phyloP scores from a whole-genome alignment of 1,284 basidiomycete genomes.

The Pseudozyma thailandica region DNA sequence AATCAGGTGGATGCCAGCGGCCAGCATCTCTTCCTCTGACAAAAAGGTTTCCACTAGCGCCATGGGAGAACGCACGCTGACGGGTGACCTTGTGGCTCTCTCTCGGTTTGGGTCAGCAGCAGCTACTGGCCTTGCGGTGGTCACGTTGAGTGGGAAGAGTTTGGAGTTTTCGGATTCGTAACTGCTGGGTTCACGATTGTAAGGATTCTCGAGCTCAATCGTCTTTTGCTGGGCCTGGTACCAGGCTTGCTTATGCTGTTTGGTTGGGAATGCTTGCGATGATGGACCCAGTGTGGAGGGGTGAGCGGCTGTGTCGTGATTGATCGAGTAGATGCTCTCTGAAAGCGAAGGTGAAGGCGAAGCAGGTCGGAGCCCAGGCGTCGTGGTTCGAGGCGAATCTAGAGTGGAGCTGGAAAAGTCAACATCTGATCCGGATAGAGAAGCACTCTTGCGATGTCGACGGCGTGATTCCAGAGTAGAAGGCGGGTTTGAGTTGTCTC shows the following conservation, averaged over 20 bases:
- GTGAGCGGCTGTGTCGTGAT: not conserved
- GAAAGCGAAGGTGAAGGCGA: constrained; percentile 39
- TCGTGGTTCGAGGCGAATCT: constrained; percentile 15
- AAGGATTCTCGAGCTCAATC: constrained; percentile 31
- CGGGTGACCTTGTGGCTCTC: constrained; percentile 6
- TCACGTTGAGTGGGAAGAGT: constrained; percentile 39
- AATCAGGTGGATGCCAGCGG: constrained; percentile 48
- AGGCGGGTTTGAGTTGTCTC: constrained; percentile 5
- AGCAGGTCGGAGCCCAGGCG: constrained; percentile 20
- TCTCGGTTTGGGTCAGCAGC: not conserved
- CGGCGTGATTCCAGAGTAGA: constrained; percentile 2
- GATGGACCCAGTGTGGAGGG: not conserved
- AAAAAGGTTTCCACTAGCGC: constrained; percentile 30
- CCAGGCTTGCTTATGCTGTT: constrained; percentile 49
- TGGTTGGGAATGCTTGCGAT: constrained; percentile 13
- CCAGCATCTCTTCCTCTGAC: constrained; percentile 46
- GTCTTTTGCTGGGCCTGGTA: constrained; percentile 53
- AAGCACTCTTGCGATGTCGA: constrained; percentile 39
- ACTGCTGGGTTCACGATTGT: constrained; percentile 13
- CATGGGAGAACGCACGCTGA: constrained; percentile 7
- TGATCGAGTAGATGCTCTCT: constrained; percentile 9
- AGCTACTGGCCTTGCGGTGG: not conserved
- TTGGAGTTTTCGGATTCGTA: constrained; percentile 10
- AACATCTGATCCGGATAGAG: constrained; percentile 32
- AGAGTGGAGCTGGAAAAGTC: constrained; percentile 18